Base-by-base conservation (phyloP, 352 stramenopile genomes). In the Lagenidium giganteum region DNA sequence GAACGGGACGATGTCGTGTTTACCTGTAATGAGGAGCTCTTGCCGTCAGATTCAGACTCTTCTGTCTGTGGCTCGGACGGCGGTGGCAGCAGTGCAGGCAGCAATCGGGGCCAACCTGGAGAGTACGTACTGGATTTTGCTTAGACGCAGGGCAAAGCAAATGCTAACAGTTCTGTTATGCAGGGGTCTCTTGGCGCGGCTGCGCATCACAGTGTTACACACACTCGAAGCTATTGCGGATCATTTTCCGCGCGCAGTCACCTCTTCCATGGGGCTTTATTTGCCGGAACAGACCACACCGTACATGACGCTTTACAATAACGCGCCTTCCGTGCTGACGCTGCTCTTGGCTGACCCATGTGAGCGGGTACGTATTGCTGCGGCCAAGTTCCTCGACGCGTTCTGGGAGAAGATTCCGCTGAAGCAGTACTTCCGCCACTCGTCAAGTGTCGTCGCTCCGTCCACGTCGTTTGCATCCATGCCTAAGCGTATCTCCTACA, bases 361-460 rank as follows among this genome's bases (percentile, higher is more conserved):
- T 29, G 82, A 94, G 24, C 80, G 70, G 32, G 79, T 76, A 23
- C 77, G 79, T 0, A 67, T 90, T 32, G 67, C 67, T 7, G 79
- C 74, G 7, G 70, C 73, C n/a, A 86, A 82, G 53, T 89, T 89
- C 41, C 57, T 94, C 29, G 82, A 94, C n/a, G 54, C 58, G 8
- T 77, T 90, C 31, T 92, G 79, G 77, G 74, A 87, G 30, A 79
- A 88, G 47, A 83, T 92, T 22, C 79, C 79, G 16, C 32, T 92
- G 20, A 88, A 88, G 59, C 62, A 85, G 44, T 92, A 87, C 48
- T 89, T 92, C 33, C 71, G 79, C 21, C 71, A 77, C 34, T 46
- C 59, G 14, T 73, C 61, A 3, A 76, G 54, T 30, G 49, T 62
- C 27, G 60, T 68, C 22, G 63, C 61, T 4, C 67, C 82, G 11